Evolutionary conservation across 192 early-diverging fungal species (phyloP).

Genomic region (Rhizophlyctis rosea): DNA sequence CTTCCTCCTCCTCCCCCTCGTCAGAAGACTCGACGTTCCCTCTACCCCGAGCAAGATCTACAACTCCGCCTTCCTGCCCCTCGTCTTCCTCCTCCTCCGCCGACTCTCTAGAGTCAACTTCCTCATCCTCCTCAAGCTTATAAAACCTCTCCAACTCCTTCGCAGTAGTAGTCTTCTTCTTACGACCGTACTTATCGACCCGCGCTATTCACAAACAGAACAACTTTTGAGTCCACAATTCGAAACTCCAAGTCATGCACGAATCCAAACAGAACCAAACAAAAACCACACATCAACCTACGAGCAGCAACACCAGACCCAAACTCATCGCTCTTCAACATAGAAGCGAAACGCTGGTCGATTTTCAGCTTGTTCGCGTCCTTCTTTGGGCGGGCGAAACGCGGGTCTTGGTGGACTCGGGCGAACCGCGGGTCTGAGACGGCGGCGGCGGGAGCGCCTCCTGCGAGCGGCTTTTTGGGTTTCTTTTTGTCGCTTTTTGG

Average conservation of each 20-base stretch:
- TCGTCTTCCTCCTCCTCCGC: constrained; percentile 27
- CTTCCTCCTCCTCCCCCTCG: constrained; percentile 34
- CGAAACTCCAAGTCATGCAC: background rate
- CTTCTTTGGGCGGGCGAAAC: constrained; percentile 74
- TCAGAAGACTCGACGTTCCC: constrained; percentile 38
- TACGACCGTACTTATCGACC: constrained; percentile 76
- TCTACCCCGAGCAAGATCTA: constrained; percentile 40
- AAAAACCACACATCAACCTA: constrained; percentile 1
- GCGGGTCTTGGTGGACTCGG: constrained; percentile 78
- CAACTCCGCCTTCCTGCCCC: constrained; percentile 31
- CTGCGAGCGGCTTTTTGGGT: too few species aligned
- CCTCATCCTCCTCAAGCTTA: constrained; percentile 59
- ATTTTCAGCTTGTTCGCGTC: constrained; percentile 79
- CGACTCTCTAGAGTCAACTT: constrained; percentile 28
- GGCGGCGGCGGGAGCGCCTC: background rate
- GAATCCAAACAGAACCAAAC: background rate
- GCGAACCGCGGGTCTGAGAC: constrained; percentile 70
- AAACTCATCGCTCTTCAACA: constrained; percentile 75
- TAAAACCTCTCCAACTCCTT: constrained; percentile 74
- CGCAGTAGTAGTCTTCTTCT: constrained; percentile 41
- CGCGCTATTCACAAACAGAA: constrained; percentile 39
- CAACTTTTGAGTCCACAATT: constrained; percentile 15
- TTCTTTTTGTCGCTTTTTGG: too few species aligned
- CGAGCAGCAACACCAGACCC: constrained; percentile 18
- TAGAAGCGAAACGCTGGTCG: constrained; percentile 81